Conservation (phyloP, 768 basidiomycete species). For the Hypholoma fasciculare region DNA sequence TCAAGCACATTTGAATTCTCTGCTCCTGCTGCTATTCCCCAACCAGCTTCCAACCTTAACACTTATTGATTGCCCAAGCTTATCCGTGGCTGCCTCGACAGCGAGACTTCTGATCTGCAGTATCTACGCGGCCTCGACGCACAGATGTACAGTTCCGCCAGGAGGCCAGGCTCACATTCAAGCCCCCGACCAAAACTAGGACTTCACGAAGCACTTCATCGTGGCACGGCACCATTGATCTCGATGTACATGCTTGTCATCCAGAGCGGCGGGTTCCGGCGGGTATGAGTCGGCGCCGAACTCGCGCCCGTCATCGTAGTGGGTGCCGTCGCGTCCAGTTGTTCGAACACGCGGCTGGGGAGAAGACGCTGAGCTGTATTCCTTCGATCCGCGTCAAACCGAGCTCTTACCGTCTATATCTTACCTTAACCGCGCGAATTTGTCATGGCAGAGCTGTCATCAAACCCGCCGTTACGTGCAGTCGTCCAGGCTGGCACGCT, state of each 20-base stretch:
- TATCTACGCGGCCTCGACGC: constrained; percentile 52
- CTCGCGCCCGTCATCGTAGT: constrained; percentile 60
- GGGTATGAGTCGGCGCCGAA: constrained; percentile 43
- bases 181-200: constrained; percentile 29
- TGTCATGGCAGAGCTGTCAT: constrained; percentile 59
- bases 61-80: constrained; percentile 69
- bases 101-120: constrained; percentile 62
- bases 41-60: constrained; percentile 69
- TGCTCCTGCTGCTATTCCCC: constrained; percentile 75
- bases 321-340: constrained; percentile 69
- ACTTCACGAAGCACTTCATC: constrained; percentile 34
- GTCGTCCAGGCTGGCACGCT: constrained; percentile 79
- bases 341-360: constrained; percentile 35
- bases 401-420: constrained; percentile 74
- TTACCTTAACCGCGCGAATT: constrained; percentile 58
- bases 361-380: constrained; percentile 51
- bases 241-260: constrained; percentile 73
- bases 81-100: constrained; percentile 69
- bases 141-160: constrained; percentile 42
- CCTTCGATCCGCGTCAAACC: constrained; percentile 83
- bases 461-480: constrained; percentile 73
- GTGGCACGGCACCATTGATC: constrained; percentile 67
- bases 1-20: constrained; percentile 51
- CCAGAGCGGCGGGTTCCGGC: constrained; percentile 49
- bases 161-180: constrained; percentile 31